A percentile compares a stretch with the other conserved stretches of the same genome.
Conservation (phyloP, 768 basidiomycete genomes). For the Neoboletus brunneissimus region DNA sequence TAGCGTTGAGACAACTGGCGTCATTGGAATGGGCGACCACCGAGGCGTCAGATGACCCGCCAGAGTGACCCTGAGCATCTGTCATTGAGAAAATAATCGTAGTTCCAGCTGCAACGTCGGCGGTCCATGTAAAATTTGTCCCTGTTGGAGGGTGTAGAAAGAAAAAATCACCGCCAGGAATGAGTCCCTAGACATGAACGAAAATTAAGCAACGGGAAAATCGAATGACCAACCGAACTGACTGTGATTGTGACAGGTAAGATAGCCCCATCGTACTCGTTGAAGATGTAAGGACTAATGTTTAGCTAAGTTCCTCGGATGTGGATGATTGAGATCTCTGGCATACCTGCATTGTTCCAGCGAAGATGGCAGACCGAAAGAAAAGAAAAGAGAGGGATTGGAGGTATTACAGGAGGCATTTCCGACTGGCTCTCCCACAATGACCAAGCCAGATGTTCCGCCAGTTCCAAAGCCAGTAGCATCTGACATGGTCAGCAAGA, state of each 20-base stretch:
- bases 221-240: slow-evolving; percentile 15
- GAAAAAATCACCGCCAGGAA: slow-evolving; percentile 59
- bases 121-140: slow-evolving; percentile 50
- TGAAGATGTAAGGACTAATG: slow-evolving; percentile 47
- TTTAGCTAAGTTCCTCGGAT: slow-evolving; percentile 4
- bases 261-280: slow-evolving; percentile 41
- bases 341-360: slow-evolving; percentile 62
- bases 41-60: slow-evolving; percentile 58
- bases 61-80: slow-evolving; percentile 48
- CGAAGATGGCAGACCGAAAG: slow-evolving; percentile 48
- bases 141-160: slow-evolving; percentile 38
- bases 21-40: slow-evolving; percentile 48
- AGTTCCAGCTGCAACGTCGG: slow-evolving; percentile 56
- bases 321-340: neutral
- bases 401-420: slow-evolving; percentile 46
- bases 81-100: slow-evolving; percentile 55
- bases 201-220: neutral
- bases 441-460: slow-evolving; percentile 50
- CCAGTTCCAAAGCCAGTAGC: slow-evolving; percentile 66
- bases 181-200: slow-evolving; percentile 44
- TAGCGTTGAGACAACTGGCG: slow-evolving; percentile 47
- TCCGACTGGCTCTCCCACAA: slow-evolving; percentile 45
- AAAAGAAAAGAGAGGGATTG: slow-evolving; percentile 43
- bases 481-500: slow-evolving; percentile 70
- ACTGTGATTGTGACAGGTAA: slow-evolving; percentile 58